phyloP scores from a whole-genome alignment of 352 stramenopile genomes.

The Globisporangium orthogonon region DNA sequence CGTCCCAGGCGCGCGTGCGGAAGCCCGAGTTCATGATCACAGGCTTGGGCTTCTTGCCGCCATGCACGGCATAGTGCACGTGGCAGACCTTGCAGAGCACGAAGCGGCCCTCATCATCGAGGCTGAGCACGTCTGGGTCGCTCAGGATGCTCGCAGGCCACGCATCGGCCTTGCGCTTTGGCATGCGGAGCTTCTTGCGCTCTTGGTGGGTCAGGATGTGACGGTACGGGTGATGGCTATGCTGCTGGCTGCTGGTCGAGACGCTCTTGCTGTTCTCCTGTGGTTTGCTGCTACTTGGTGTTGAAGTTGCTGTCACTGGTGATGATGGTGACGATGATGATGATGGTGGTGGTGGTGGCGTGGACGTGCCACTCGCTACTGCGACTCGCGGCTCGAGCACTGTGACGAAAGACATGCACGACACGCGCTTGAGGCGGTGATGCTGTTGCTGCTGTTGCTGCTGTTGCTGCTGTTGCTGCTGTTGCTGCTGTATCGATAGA shows the following conservation, averaged over 20 bases:
- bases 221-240: constrained; percentile 8
- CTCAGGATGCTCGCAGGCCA: constrained; percentile 63
- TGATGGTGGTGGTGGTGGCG: constrained; percentile 2
- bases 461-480: constrained; percentile 8
- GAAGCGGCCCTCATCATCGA: constrained; percentile 72
- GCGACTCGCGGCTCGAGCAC: not conserved
- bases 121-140: constrained; percentile 67
- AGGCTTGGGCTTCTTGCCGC: constrained; percentile 74
- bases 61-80: constrained; percentile 73
- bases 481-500: constrained; percentile 1
- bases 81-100: constrained; percentile 82
- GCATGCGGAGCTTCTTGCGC: constrained; percentile 45
- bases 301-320: not conserved
- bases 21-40: constrained; percentile 84
- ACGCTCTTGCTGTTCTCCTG: not conserved
- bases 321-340: not conserved
- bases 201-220: constrained; percentile 32
- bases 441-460: constrained; percentile 1
- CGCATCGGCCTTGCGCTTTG: constrained; percentile 73
- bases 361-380: not conserved
- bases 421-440: too few species aligned
- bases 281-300: not conserved
- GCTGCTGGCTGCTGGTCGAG: constrained; percentile 1
- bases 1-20: constrained; percentile 69
- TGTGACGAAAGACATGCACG: too few species aligned